Evolutionary conservation across 306 rosid species (phyloP).

Genomic region (Trifolium fragiferum): DNA sequence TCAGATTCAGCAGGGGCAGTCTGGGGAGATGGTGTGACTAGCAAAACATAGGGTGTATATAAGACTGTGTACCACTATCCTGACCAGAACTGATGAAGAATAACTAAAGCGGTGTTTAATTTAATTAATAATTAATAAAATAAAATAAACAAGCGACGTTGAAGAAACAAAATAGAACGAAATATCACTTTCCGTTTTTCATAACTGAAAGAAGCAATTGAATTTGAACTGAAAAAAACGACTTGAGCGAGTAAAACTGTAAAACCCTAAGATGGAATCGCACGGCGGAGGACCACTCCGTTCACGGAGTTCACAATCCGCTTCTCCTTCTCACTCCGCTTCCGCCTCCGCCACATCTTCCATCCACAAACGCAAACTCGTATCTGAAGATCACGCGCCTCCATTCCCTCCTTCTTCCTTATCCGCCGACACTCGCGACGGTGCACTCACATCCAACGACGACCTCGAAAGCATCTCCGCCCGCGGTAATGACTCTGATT

Average conservation of each 20-base stretch:
- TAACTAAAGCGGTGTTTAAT: too few species aligned
- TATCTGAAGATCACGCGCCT: conserved; percentile 83
- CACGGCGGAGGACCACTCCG: conserved; percentile 86
- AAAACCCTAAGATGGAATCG: conserved; percentile 68
- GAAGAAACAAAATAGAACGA: too few species aligned
- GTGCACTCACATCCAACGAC: conserved; percentile 87
- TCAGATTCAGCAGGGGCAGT: too few species aligned
- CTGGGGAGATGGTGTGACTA: too few species aligned
- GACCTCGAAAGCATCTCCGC: conserved; percentile 97
- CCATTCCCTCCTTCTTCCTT: conserved; percentile 92
- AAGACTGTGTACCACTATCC: too few species aligned
- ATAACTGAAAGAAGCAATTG: too few species aligned
- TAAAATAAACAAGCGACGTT: too few species aligned
- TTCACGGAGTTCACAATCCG: conserved; percentile 86
- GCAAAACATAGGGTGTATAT: too few species aligned
- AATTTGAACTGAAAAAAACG: neutral
- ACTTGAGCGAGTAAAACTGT: neutral
- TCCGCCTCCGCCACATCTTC: conserved; percentile 95
- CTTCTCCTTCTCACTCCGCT: conserved; percentile 95
- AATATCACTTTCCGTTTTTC: too few species aligned
- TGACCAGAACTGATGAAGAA: too few species aligned
- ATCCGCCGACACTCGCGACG: conserved; percentile 94
- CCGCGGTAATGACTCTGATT: conserved; percentile 80
- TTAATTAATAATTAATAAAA: too few species aligned
- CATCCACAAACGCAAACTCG: conserved; percentile 85